Base-by-base conservation (phyloP, 2,329 filamentous ascomycete species). In the Fusarium sp. region DNA sequence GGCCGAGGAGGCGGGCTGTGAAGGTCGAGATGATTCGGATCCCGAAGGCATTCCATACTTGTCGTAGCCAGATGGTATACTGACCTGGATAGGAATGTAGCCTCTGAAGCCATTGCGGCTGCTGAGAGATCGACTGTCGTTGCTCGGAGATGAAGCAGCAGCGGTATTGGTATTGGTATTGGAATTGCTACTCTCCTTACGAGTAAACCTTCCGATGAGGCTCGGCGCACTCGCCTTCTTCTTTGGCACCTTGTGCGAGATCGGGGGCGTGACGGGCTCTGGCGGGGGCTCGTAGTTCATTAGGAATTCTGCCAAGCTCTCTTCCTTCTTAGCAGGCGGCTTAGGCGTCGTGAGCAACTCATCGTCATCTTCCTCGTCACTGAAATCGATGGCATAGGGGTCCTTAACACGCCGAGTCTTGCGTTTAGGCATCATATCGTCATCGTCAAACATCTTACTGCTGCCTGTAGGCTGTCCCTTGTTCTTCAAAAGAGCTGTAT, bases 331-430 rank as follows among this genome's bases (percentile, higher is more conserved):
- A 5, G 70, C 70, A 11, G 77, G 74, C 25, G 72, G 65, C 53
- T 78, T 71, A 71, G 78, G 68, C 34, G 75, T 70, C 28, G 86
- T 61, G 22, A 70, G 73, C 3, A 75, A 68, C 12, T 76, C 79
- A 6, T 87, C 83, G 9, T 77, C 79, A 6, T 87, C 83, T 15
- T 88, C 83, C 8, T 88, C 81, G 53, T 92, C 89, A 68, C 88
- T 91, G 28, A 88, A 81, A 71, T 97, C 93, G 63, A 98, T 92
- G n/a, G 93, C 92, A 67, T 98, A 98, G 0, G 94, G 95, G 70
- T 99, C 95, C 53, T 86, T 91, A 47, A 93, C 87, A 26, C 92
- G 88, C 41, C 89, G 86, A 40, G 89, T 91, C 71, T 91, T 96
- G 50, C 91, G 86, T 68, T 86, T 85, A 6, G 91, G 89, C 73